Evolutionary conservation across 2,329 filamentous ascomycete species (phyloP).

Genomic region (Claviceps sp.): DNA sequence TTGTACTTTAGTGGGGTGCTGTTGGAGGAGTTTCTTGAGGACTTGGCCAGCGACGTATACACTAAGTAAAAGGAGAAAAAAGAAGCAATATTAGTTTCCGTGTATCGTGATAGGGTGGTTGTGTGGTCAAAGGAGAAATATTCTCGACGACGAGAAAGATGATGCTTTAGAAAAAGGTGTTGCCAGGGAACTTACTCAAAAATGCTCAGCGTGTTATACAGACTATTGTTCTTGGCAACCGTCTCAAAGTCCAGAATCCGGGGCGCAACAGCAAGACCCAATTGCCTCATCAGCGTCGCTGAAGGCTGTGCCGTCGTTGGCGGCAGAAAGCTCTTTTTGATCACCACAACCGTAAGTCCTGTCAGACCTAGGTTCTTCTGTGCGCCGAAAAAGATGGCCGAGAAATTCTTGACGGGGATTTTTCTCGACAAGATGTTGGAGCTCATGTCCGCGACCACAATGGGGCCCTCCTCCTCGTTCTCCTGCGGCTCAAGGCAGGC

Average conservation of each 20-base stretch:
- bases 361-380: constrained; percentile 89
- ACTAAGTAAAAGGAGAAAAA: constrained; percentile 27
- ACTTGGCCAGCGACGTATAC: constrained; percentile 87
- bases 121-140: too few species aligned
- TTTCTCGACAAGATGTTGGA: constrained; percentile 81
- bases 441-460: constrained; percentile 85
- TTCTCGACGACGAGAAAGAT: too few species aligned
- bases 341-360: constrained; percentile 73
- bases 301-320: constrained; percentile 52
- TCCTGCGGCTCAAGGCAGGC: constrained; percentile 39
- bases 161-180: too few species aligned
- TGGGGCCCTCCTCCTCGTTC: constrained; percentile 48
- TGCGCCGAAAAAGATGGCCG: constrained; percentile 78
- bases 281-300: constrained; percentile 53
- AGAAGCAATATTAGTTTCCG: neutral
- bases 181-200: constrained; percentile 47
- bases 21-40: constrained; percentile 57
- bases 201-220: constrained; percentile 93
- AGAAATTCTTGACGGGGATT: constrained; percentile 67
- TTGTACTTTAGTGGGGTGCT: constrained; percentile 53
- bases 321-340: constrained; percentile 69
- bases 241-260: constrained; percentile 72
- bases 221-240: constrained; percentile 81
- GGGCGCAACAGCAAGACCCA: constrained; percentile 66
- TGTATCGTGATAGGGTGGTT: neutral